Base-by-base conservation (phyloP, 805 yeast species). In the Saccharomycopsis sp. region DNA sequence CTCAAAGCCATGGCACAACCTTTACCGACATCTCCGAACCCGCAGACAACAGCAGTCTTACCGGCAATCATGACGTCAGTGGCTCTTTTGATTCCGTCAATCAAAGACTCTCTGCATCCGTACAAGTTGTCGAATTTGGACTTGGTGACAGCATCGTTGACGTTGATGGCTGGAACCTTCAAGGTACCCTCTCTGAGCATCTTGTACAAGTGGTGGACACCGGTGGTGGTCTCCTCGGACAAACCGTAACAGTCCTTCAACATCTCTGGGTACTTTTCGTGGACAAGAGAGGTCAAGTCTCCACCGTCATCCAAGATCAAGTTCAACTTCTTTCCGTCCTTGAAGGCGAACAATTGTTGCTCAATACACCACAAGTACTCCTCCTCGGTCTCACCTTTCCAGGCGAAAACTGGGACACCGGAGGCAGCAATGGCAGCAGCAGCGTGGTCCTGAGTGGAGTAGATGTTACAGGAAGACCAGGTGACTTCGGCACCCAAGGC, bases 301-400 rank as follows among this genome's bases (percentile, higher is more conserved):
- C 99, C 99, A 87, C 99, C 99, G 72, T 92, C 99, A 74, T 92
- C 99, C 74, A 92, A 84, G 76, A 92, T 94, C 79, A 92, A 82
- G 89, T 92, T 92, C 76, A 92, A 87, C 79, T 89, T 87, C 82
- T 87, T 83, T 75, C 82, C 85, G 77, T 91, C 97, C 82, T 92
- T 92, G 92, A 92, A 92, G 64, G 98, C 89, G 72, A 88, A 91
- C 76, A 92, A 86, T 83, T 94, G 98, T 82, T 92, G 98, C 82
- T 94, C 97, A 70, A 92, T 89, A 84, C 99, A 92, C 99, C 99
- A 92, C 73, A 83, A 73, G 85, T 92, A 94, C 82, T 92, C 99
- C 82, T 92, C 98, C 79, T 92, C 99, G 76, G 98, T 90, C 85
- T 92, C 98, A 75, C 99, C 98, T 84, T 92, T 92, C 99, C 99